A percentile compares a stretch with the other conserved stretches of the same genome.
Conservation (phyloP, 106 monocot species). For the Cymbidium sinense region DNA sequence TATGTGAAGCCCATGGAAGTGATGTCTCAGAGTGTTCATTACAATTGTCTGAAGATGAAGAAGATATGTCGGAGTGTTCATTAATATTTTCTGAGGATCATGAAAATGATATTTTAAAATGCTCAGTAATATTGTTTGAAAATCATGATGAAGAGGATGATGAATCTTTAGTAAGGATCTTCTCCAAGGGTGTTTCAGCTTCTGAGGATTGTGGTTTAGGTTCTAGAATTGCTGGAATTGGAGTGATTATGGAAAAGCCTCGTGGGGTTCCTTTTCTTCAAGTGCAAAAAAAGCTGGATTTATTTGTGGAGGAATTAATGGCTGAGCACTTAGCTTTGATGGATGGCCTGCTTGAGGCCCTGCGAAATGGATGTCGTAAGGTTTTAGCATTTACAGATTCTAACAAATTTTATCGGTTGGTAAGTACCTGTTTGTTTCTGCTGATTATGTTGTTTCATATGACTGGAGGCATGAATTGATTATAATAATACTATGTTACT, state of each 20-base stretch:
- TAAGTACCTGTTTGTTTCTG: not conserved
- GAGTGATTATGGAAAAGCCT: slow-evolving; percentile 66
- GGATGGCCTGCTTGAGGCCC: slow-evolving; percentile 81
- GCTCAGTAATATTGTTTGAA: not conserved
- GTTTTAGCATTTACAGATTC: slow-evolving; percentile 79
- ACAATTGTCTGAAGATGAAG: not conserved
- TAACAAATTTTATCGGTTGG: slow-evolving; percentile 60
- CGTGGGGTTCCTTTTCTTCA: slow-evolving; percentile 37
- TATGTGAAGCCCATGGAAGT: not conserved
- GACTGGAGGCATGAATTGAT: not conserved
- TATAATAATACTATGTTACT: not conserved
- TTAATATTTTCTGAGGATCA: slow-evolving; percentile 3
- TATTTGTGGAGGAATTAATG: slow-evolving; percentile 60
- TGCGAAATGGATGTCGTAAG: slow-evolving; percentile 31
- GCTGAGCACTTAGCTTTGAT: slow-evolving; percentile 78
- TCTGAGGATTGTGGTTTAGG: slow-evolving; percentile 23
- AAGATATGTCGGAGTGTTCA: not conserved
- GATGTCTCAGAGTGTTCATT: not conserved
- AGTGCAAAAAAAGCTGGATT: slow-evolving; percentile 92
- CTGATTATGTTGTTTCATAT: not conserved
- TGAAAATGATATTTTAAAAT: slow-evolving; percentile 2
- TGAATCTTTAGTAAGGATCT: slow-evolving; percentile 56
- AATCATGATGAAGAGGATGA: slow-evolving; percentile 34
- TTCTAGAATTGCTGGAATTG: slow-evolving; percentile 63
- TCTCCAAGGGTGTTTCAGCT: slow-evolving; percentile 81